Evolutionary conservation across 2,329 filamentous ascomycete genomes (phyloP).

Genomic region (Westerdykella aurantiaca): DNA sequence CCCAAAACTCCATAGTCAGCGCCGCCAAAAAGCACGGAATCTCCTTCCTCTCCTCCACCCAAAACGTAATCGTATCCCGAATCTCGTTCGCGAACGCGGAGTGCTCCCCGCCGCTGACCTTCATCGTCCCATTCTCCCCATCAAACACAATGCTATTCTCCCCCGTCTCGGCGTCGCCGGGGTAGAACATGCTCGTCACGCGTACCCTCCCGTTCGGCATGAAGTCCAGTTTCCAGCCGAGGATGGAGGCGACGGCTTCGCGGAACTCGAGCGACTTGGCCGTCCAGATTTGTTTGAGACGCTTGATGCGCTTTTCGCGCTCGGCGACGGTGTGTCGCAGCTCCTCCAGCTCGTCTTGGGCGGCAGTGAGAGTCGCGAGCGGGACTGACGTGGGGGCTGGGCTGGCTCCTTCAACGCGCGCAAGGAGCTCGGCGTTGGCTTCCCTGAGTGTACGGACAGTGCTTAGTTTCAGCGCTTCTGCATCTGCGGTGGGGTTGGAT

Average conservation of each 20-base stretch:
- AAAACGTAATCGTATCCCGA: constrained; percentile 81
- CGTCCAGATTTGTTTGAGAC: constrained; percentile 88
- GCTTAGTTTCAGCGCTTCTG: constrained; percentile 74
- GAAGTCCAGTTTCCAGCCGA: constrained; percentile 94
- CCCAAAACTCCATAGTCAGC: constrained; percentile 88
- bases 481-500: constrained; percentile 84
- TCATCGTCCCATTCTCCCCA: constrained; percentile 94
- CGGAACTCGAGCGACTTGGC: constrained; percentile 92
- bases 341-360: constrained; percentile 68
- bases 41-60: constrained; percentile 89
- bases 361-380: constrained; percentile 65
- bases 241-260: constrained; percentile 82
- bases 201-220: constrained; percentile 95
- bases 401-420: constrained; percentile 55
- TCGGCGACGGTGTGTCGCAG: constrained; percentile 47
- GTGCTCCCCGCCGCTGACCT: constrained; percentile 83
- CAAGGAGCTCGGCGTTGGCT: constrained; percentile 78
- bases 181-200: constrained; percentile 79
- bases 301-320: constrained; percentile 72
- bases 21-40: constrained; percentile 91
- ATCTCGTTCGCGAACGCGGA: constrained; percentile 84
- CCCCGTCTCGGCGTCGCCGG: constrained; percentile 54
- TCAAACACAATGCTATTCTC: constrained; percentile 70
- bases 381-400: constrained; percentile 57
- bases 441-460: constrained; percentile 71